Conservation (phyloP, 441 rosid species). For the Bruguiera hainesii region DNA sequence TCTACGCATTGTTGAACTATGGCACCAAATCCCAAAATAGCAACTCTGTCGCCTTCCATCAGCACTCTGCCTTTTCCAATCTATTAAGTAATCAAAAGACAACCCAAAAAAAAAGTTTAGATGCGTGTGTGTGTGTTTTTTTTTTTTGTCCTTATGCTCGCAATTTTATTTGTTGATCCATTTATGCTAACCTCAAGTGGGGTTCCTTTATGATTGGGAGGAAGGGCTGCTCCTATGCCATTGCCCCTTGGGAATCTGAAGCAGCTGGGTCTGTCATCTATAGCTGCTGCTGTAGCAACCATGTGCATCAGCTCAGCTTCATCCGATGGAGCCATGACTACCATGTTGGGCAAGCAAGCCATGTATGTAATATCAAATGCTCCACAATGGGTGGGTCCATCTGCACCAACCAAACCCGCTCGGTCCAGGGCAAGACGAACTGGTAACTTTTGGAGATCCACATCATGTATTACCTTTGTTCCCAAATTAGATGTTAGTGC, state of each 20-base stretch:
- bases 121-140: background rate
- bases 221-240: constrained; percentile 56
- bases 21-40: constrained; percentile 64
- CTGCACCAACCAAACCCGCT: constrained; percentile 77
- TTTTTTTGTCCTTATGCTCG: background rate
- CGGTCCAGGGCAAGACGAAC: constrained; percentile 71
- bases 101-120: background rate
- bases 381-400: constrained; percentile 79
- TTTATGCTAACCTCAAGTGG: constrained; percentile 48
- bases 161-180: background rate
- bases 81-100: constrained; percentile 28
- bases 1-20: constrained; percentile 54
- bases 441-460: constrained; percentile 70
- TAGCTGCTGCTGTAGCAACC: constrained; percentile 75
- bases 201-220: constrained; percentile 50
- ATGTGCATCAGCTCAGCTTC: constrained; percentile 79
- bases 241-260: constrained; percentile 81
- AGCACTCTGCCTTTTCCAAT: constrained; percentile 69
- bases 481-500: constrained; percentile 7
- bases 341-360: constrained; percentile 80
- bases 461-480: constrained; percentile 68
- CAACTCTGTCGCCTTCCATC: constrained; percentile 58
- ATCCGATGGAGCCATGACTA: constrained; percentile 80
- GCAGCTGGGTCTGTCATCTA: constrained; percentile 80
- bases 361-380: constrained; percentile 68